Conservation (phyloP, 352 stramenopile genomes). For the Globisporangium cystogenes region DNA sequence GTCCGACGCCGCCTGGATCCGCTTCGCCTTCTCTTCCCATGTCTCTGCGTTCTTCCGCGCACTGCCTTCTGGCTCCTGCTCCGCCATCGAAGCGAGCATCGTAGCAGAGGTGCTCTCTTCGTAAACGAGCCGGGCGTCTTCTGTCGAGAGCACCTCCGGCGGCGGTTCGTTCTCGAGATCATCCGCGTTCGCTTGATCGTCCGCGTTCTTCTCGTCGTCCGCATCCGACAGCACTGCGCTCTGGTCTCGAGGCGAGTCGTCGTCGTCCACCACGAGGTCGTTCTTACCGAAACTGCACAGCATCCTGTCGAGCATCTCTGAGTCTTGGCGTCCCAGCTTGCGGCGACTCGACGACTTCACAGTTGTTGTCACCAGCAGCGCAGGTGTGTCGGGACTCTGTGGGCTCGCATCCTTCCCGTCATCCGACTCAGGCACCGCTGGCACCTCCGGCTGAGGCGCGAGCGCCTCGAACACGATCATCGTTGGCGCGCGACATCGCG, state of each 20-base stretch:
- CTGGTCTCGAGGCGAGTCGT: background rate
- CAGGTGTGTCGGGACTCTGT: background rate
- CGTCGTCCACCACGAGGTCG: background rate
- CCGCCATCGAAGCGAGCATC: conserved; percentile 1
- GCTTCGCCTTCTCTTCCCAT: conserved; percentile 14
- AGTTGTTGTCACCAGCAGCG: background rate
- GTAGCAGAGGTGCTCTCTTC: conserved; percentile 18
- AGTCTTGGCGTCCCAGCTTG: conserved; percentile 18
- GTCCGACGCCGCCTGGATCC: conserved; percentile 16
- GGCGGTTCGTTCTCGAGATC: conserved; percentile 10
- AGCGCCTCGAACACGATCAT: conserved; percentile 38
- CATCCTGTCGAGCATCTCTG: conserved; percentile 23
- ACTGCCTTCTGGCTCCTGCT: background rate
- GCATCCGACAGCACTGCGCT: background rate
- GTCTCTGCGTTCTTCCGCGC: conserved; percentile 7
- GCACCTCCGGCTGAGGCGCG: background rate
- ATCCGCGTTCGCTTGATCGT: background rate
- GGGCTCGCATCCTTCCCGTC: background rate
- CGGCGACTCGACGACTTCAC: conserved; percentile 11
- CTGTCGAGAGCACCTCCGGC: conserved; percentile 19
- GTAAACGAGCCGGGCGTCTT: conserved; percentile 22
- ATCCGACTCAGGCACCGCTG: background rate
- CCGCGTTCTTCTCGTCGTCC: background rate
- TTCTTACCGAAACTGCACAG: conserved; percentile 18
- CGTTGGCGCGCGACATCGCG: conserved; percentile 21